phyloP scores from a whole-genome alignment of 805 yeast species.

The Zygosaccharomyces kombuchaensis region DNA sequence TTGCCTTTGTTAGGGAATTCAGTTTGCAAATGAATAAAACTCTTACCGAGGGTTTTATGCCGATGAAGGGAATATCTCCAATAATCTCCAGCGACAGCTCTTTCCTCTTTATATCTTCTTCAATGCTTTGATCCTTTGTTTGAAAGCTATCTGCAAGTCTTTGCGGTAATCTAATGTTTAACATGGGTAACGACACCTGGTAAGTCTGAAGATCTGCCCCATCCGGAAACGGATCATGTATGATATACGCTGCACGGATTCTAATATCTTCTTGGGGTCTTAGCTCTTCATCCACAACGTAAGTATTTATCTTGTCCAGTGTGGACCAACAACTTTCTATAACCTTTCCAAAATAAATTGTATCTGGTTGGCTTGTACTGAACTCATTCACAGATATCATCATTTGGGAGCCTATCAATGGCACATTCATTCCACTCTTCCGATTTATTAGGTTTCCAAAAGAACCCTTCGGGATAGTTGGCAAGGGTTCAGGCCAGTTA shows the following conservation, averaged over 20 bases:
- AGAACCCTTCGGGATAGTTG: slow-evolving; percentile 3
- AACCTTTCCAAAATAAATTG: slow-evolving; percentile 46
- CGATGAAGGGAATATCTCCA: slow-evolving; percentile 59
- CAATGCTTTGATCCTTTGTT: slow-evolving; percentile 26
- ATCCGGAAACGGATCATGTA: slow-evolving; percentile 50
- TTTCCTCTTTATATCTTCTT: slow-evolving; percentile 34
- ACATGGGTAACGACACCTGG: slow-evolving; percentile 37
- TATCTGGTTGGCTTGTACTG: slow-evolving; percentile 8
- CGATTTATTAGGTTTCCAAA: slow-evolving; percentile 12
- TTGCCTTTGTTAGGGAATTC: slow-evolving; percentile 57
- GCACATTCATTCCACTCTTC: slow-evolving; percentile 25
- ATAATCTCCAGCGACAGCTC: slow-evolving; percentile 60
- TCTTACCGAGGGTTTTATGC: slow-evolving; percentile 55
- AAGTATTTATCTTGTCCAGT: slow-evolving; percentile 41
- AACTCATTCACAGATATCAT: slow-evolving; percentile 15
- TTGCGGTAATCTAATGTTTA: slow-evolving; percentile 34
- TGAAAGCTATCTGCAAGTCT: slow-evolving; percentile 22
- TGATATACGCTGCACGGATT: slow-evolving; percentile 45
- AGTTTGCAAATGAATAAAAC: slow-evolving; percentile 60
- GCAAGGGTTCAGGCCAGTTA: neutral
- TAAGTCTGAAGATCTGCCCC: slow-evolving; percentile 28
- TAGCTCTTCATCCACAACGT: slow-evolving; percentile 37
- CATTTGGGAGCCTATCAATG: slow-evolving; percentile 24
- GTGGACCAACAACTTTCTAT: slow-evolving; percentile 45
- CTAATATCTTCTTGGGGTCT: slow-evolving; percentile 48